Evolutionary conservation across 306 rosid genomes (phyloP).

Genomic region (Cercis canadensis): DNA sequence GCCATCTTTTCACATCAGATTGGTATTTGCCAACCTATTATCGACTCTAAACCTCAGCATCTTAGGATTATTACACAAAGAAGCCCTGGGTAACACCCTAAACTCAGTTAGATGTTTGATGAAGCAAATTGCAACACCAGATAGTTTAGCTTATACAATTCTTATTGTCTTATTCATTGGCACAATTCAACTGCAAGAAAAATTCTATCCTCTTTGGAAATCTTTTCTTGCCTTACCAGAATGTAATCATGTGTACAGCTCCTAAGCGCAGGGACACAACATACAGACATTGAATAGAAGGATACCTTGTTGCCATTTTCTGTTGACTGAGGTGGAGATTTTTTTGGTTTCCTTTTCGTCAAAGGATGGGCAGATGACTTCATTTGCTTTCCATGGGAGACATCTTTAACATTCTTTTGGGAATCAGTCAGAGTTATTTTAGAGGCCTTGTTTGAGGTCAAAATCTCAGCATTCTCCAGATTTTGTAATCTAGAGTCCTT

Average conservation of each 20-base stretch:
- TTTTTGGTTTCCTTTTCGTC: conserved; percentile 54
- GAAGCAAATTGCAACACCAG: no score
- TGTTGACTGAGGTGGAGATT: conserved; percentile 38
- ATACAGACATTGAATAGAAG: conserved; percentile 21
- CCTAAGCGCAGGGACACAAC: background rate
- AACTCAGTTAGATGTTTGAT: no score
- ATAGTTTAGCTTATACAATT: no score
- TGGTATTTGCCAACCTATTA: background rate
- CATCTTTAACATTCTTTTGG: conserved; percentile 36
- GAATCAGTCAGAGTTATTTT: conserved; percentile 33
- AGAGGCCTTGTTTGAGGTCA: conserved; percentile 48
- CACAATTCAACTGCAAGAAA: no score
- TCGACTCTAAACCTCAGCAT: background rate
- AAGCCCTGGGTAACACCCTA: background rate
- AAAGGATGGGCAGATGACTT: conserved; percentile 46
- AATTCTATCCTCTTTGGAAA: no score
- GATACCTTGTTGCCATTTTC: conserved; percentile 60
- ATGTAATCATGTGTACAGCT: no score
- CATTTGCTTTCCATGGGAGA: conserved; percentile 42
- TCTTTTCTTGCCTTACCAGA: no score
- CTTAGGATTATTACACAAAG: no score
- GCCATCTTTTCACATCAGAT: background rate
- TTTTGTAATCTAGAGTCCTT: conserved; percentile 48
- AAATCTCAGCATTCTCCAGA: conserved; percentile 39
- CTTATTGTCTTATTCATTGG: no score